These are phyloP conservation scores for Albugo laibachii DNA, from an alignment of 352 stramenopile genomes.

Conservation along the genomic window DNA sequence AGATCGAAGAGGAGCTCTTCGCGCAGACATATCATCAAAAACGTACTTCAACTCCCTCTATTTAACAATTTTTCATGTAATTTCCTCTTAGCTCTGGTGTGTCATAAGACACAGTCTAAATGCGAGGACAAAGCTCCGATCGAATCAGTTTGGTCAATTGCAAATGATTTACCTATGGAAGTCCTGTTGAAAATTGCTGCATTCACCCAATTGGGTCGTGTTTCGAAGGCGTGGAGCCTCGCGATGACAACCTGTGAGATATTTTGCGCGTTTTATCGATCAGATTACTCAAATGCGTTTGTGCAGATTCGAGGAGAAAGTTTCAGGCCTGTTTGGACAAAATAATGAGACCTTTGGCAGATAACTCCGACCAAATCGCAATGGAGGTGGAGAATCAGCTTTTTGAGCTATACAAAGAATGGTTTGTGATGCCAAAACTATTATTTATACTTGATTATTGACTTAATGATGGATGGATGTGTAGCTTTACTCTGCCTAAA, in stretches of 20 bases:
- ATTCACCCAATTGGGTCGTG: constrained; percentile 44
- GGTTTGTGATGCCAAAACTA: not conserved
- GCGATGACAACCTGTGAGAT: constrained; percentile 32
- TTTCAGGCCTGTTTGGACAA: no score
- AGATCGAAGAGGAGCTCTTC: no score
- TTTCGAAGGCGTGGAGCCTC: constrained; percentile 69
- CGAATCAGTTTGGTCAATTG: constrained; percentile 9
- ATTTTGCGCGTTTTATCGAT: not conserved
- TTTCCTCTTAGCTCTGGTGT: no score
- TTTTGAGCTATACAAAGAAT: constrained; percentile 1
- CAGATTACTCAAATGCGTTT: not conserved
- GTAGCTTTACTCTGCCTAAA: constrained; percentile 49
- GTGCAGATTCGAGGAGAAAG: not conserved
- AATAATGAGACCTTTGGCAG: not conserved
- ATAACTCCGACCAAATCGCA: not conserved
- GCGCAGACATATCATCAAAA: no score
- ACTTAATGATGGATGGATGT: not conserved
- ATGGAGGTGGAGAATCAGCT: constrained; percentile 2
- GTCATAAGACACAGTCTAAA: not conserved
- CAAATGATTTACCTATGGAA: constrained; percentile 39
- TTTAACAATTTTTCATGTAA: no score
- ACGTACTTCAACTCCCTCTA: no score
- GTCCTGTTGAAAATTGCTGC: constrained; percentile 49
- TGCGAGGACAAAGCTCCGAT: not conserved
- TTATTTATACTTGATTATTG: not conserved